Conservation (phyloP, 1,139 yeast species). For the Taphrina pruni region DNA sequence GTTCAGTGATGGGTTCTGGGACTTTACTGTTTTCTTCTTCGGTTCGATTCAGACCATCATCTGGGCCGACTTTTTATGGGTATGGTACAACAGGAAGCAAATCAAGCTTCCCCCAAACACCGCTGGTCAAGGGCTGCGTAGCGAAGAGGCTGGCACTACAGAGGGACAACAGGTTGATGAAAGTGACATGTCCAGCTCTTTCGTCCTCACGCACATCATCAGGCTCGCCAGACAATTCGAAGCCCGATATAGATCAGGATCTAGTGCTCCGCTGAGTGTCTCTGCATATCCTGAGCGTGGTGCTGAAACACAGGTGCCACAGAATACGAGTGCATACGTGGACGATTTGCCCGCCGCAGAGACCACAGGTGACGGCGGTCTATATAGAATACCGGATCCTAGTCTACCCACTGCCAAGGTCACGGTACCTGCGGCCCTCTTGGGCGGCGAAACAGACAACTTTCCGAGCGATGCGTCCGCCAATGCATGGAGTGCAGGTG, state of each 20-base stretch:
- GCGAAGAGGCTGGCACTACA: constrained; percentile 18
- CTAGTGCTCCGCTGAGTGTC: constrained; percentile 24
- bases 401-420: not conserved
- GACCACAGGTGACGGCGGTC: not conserved
- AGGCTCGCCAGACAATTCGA: constrained; percentile 21
- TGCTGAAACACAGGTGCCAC: not conserved
- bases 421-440: not conserved
- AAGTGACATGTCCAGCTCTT: constrained; percentile 33
- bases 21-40: constrained; percentile 71
- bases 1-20: constrained; percentile 68
- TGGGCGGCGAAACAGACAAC: not conserved
- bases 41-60: constrained; percentile 85
- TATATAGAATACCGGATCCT: not conserved
- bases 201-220: constrained; percentile 33
- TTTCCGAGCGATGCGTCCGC: not conserved
- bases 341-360: constrained; percentile 3
- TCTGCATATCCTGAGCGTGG: constrained; percentile 34
- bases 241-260: constrained; percentile 11
- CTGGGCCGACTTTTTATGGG: constrained; percentile 92
- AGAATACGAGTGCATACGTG: not conserved
- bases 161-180: constrained; percentile 33
- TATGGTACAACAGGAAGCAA: constrained; percentile 53
- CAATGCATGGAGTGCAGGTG: not conserved
- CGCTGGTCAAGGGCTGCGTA: constrained; percentile 10
- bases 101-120: constrained; percentile 33